Percentiles rank a stretch among this genome's conserved stretches.
Evolutionary conservation across 176 grass and related monocot species (phyloP).

Genomic region (Dendrocalamus sinicus): DNA sequence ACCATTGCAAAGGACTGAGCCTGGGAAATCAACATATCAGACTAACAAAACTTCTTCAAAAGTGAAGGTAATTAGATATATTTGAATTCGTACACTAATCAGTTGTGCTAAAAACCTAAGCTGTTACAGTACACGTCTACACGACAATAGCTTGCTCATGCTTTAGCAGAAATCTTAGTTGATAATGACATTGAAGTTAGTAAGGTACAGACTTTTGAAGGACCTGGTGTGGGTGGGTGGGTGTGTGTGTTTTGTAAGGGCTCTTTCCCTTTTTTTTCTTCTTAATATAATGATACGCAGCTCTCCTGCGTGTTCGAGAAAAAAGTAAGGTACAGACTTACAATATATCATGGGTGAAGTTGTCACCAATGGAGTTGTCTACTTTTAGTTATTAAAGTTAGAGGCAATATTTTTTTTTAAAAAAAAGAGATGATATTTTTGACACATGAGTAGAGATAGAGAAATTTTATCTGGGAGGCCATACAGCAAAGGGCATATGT

Average conservation of each 20-base stretch:
- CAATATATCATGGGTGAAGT: slow-evolving; percentile 10
- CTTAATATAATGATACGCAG: too few species aligned
- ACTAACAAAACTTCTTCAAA: slow-evolving; percentile 35
- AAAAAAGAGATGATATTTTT: not conserved
- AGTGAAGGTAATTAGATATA: slow-evolving; percentile 48
- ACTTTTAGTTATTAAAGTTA: slow-evolving; percentile 18
- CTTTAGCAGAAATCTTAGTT: slow-evolving; percentile 12
- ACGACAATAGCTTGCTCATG: slow-evolving; percentile 8
- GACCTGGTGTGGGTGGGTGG: too few species aligned
- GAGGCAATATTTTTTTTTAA: not conserved
- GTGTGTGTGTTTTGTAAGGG: too few species aligned
- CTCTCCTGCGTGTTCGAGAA: too few species aligned
- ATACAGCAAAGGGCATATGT: not conserved
- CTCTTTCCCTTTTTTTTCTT: too few species aligned
- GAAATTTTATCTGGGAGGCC: not conserved
- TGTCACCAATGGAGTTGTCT: not conserved
- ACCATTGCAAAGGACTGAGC: slow-evolving; percentile 56
- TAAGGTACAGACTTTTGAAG: not conserved
- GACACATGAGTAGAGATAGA: not conserved
- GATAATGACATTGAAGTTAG: not conserved
- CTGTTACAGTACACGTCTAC: not conserved
- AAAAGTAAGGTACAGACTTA: not conserved
- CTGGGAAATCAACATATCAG: slow-evolving; percentile 40
- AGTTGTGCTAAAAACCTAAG: slow-evolving; percentile 21
- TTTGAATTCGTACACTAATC: not conserved